Percentiles rank a stretch among this genome's conserved stretches.
Evolutionary conservation across 2,329 filamentous ascomycete genomes (phyloP).

Genomic region (Penicillium hordei): DNA sequence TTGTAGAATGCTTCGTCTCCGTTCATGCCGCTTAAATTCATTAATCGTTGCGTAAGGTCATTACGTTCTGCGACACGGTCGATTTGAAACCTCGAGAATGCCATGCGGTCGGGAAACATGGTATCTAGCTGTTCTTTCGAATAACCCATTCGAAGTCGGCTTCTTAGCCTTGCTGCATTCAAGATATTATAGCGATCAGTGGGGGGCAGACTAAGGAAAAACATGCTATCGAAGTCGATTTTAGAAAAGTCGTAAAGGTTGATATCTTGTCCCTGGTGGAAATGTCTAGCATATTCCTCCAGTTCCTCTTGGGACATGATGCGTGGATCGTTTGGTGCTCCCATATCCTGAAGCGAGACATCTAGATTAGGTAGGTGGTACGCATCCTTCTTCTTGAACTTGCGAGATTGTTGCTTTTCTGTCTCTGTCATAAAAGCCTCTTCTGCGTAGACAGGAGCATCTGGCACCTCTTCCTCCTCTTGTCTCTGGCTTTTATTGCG

Average conservation of each 20-base stretch:
- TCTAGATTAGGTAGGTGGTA: slow-evolving; percentile 91
- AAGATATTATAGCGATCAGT: slow-evolving; percentile 95
- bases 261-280: slow-evolving; percentile 88
- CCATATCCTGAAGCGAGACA: slow-evolving; percentile 77
- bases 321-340: slow-evolving; percentile 83
- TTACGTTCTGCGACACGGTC: slow-evolving; percentile 91
- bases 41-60: slow-evolving; percentile 87
- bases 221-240: slow-evolving; percentile 95
- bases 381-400: slow-evolving; percentile 87
- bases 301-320: slow-evolving; percentile 96
- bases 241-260: slow-evolving; percentile 92
- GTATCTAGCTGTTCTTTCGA: slow-evolving; percentile 92
- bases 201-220: slow-evolving; percentile 87
- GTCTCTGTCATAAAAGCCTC: slow-evolving; percentile 77
- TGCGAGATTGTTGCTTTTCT: slow-evolving; percentile 71
- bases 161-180: slow-evolving; percentile 86
- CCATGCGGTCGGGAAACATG: slow-evolving; percentile 98
- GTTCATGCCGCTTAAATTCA: slow-evolving; percentile 91
- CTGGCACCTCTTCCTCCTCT: slow-evolving; percentile 68
- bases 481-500: slow-evolving; percentile 48
- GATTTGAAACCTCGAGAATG: slow-evolving; percentile 93
- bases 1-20: slow-evolving; percentile 69
- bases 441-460: slow-evolving; percentile 83
- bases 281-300: slow-evolving; percentile 89
- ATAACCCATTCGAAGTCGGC: slow-evolving; percentile 88